Evolutionary conservation across 805 yeast species (phyloP).

Genomic region (Kuraishia molischiana): DNA sequence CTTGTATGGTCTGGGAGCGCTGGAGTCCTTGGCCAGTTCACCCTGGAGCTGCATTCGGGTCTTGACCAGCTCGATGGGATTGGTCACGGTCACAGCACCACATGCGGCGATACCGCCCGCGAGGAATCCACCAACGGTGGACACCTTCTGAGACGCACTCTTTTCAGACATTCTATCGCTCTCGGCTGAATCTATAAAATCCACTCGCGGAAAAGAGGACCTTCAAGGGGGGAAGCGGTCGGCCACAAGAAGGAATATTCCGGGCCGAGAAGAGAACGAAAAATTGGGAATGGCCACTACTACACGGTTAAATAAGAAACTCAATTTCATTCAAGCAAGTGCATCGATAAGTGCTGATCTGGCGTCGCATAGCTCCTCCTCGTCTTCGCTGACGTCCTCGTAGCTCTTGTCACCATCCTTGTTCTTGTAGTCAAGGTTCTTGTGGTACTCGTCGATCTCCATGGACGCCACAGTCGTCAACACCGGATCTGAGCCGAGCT

Average conservation of each 20-base stretch:
- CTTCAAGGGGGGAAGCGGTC: neutral
- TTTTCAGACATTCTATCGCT: conserved; percentile 12
- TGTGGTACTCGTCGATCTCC: neutral
- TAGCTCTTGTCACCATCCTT: neutral
- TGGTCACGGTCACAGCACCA: conserved; percentile 94
- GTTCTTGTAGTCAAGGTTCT: neutral
- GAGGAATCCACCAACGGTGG: conserved; percentile 67
- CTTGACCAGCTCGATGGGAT: conserved; percentile 91
- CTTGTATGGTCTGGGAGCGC: conserved; percentile 48
- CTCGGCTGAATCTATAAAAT: neutral
- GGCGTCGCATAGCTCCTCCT: neutral
- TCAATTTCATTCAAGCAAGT: neutral
- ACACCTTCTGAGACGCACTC: conserved; percentile 47
- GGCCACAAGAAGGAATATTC: neutral
- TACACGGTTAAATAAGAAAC: no score
- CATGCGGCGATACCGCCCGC: conserved; percentile 96
- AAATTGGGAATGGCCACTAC: neutral
- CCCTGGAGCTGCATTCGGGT: conserved; percentile 97
- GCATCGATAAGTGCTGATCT: neutral
- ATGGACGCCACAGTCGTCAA: neutral
- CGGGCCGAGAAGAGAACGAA: neutral
- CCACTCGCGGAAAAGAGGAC: neutral
- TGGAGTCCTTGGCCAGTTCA: conserved; percentile 50
- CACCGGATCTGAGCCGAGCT: neutral
- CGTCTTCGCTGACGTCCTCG: neutral